Conservation (phyloP, 1,284 basidiomycete species). For the Agaricales sp. region DNA sequence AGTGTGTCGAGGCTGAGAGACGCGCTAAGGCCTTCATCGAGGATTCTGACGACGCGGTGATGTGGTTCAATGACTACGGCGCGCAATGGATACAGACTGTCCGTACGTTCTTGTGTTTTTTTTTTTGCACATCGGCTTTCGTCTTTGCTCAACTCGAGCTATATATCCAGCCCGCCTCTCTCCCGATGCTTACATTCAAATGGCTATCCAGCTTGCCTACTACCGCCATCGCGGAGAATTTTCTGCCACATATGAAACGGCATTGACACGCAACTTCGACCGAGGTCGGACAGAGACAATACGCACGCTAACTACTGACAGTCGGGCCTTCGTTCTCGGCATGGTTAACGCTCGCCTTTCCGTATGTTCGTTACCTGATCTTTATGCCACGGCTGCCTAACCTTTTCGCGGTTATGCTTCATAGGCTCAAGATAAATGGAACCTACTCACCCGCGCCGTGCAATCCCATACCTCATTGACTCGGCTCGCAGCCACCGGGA, state of each 20-base stretch:
- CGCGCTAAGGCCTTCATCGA: slow-evolving; percentile 55
- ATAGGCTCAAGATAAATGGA: slow-evolving; percentile 35
- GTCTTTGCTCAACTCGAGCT: too few species aligned
- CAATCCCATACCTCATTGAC: slow-evolving; percentile 70
- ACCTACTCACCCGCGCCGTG: slow-evolving; percentile 60
- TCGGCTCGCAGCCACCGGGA: slow-evolving; percentile 73
- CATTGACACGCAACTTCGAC: slow-evolving; percentile 83
- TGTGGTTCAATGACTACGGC: slow-evolving; percentile 85
- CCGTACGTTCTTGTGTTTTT: slow-evolving; percentile 34
- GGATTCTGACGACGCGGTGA: slow-evolving; percentile 77
- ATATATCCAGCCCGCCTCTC: slow-evolving; percentile 53
- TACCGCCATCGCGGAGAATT: slow-evolving; percentile 70
- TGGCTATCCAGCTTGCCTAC: slow-evolving; percentile 91
- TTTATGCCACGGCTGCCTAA: slow-evolving; percentile 2
- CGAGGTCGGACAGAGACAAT: slow-evolving; percentile 93
- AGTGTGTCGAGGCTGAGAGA: slow-evolving; percentile 51
- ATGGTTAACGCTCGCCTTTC: slow-evolving; percentile 50
- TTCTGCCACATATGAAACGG: slow-evolving; percentile 93
- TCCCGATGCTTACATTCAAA: slow-evolving; percentile 89
- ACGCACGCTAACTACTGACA: slow-evolving; percentile 69
- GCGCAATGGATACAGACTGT: slow-evolving; percentile 83
- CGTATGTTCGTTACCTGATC: slow-evolving; percentile 24
- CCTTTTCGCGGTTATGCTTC: neutral
- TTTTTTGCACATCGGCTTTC: neutral
- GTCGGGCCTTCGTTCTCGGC: slow-evolving; percentile 69